phyloP scores from a whole-genome alignment of 306 rosid species.

The Pyrus betulifolia region DNA sequence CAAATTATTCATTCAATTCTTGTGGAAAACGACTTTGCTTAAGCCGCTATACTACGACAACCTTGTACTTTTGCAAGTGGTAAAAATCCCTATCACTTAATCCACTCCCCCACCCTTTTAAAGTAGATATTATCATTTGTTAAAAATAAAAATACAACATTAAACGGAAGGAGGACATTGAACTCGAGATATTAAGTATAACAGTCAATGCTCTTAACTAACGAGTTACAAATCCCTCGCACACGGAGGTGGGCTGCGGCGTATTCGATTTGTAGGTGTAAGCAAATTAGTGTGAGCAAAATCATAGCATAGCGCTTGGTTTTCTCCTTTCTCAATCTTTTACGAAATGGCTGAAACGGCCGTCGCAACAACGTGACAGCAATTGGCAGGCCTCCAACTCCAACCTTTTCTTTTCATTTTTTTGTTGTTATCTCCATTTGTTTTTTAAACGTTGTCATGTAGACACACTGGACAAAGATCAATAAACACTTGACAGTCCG shows the following conservation, averaged over 20 bases:
- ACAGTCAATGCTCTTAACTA: no score
- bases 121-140: no score
- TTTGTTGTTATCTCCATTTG: background rate
- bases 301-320: background rate
- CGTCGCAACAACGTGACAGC: background rate
- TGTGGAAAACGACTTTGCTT: no score
- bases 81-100: no score
- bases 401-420: background rate
- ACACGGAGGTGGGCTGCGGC: background rate
- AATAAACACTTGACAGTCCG: background rate
- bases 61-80: no score
- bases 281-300: background rate
- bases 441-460: background rate
- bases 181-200: background rate
- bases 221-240: background rate
- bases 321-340: background rate
- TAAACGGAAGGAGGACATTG: no score
- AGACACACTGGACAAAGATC: background rate
- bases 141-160: no score
- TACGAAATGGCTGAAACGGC: background rate
- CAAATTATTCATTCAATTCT: no score
- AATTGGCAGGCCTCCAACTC: background rate
- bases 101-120: fast-evolving
- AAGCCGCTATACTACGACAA: no score
- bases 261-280: background rate